Evolutionary conservation across 116 monocot species (phyloP).

Genomic region (Cymodocea nodosa): DNA sequence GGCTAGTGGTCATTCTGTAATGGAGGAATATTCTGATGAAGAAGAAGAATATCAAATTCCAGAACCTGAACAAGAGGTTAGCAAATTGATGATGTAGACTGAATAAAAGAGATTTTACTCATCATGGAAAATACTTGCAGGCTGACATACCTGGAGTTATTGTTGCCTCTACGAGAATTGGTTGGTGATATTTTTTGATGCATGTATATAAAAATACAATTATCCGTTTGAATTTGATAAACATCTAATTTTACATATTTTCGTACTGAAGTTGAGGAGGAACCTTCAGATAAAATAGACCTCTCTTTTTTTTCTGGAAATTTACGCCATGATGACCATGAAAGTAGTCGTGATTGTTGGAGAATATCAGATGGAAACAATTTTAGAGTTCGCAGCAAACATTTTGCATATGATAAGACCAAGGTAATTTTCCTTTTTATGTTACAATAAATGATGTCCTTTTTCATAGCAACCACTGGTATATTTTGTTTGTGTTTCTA

Average conservation of each 20-base stretch:
- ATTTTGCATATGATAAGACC: slow-evolving; percentile 60
- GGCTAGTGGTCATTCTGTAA: slow-evolving; percentile 25
- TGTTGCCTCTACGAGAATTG: slow-evolving; percentile 28
- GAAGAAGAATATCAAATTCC: slow-evolving; percentile 77
- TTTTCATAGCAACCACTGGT: neutral
- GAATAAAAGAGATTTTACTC: neutral
- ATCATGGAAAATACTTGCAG: slow-evolving; percentile 11
- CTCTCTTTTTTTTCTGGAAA: slow-evolving; percentile 64
- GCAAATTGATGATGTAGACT: neutral
- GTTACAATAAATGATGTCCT: neutral
- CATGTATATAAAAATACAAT: neutral
- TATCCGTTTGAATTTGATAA: neutral
- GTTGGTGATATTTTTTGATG: slow-evolving; percentile 17
- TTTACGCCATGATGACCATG: slow-evolving; percentile 63
- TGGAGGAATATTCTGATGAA: slow-evolving; percentile 92
- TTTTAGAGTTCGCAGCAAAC: slow-evolving; percentile 87
- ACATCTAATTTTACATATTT: slow-evolving; percentile 1
- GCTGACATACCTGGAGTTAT: slow-evolving; percentile 19
- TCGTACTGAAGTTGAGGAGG: slow-evolving; percentile 24
- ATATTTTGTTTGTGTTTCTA: neutral
- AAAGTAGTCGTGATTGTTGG: slow-evolving; percentile 91
- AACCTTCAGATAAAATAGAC: slow-evolving; percentile 46
- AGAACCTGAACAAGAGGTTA: slow-evolving; percentile 46
- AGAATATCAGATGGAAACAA: slow-evolving; percentile 64
- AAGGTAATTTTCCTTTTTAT: slow-evolving; percentile 33